Evolutionary conservation across 2,329 filamentous ascomycete species (phyloP).

Genomic region (Hypoxylon sp.): DNA sequence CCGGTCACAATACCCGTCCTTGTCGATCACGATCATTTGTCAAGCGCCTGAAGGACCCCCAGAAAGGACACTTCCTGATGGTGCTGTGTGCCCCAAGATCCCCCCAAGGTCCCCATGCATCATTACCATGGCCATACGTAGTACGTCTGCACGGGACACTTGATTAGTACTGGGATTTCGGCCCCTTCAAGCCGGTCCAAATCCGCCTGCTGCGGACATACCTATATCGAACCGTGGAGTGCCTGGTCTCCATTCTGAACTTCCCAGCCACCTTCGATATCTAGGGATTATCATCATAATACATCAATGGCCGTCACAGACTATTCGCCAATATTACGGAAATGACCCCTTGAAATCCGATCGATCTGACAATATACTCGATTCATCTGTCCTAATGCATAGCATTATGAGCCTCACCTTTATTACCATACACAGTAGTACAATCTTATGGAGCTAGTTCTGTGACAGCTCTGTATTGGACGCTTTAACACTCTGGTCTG

Average conservation of each 20-base stretch:
- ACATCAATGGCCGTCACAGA: constrained; percentile 19
- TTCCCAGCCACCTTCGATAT: constrained; percentile 26
- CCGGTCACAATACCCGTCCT: constrained; percentile 32
- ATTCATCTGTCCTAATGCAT: constrained; percentile 17
- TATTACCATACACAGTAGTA: no score
- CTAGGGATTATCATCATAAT: constrained; percentile 5
- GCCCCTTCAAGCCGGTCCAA: constrained; percentile 27
- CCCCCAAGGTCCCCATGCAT: constrained; percentile 21
- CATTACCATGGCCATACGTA: constrained; percentile 20
- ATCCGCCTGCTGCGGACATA: constrained; percentile 24
- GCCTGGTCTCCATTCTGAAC: constrained; percentile 16
- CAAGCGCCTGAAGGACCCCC: constrained; percentile 5
- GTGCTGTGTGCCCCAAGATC: not conserved
- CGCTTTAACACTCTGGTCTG: constrained; percentile 33
- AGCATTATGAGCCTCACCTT: constrained; percentile 27
- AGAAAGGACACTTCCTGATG: not conserved
- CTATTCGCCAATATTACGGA: constrained; percentile 15
- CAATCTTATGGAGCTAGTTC: constrained; percentile 8
- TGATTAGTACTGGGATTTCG: constrained; percentile 22
- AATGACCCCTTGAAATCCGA: constrained; percentile 5
- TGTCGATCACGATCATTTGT: constrained; percentile 37
- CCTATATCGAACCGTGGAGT: constrained; percentile 20
- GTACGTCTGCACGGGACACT: constrained; percentile 27
- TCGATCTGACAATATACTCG: constrained; percentile 6
- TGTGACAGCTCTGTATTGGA: constrained; percentile 24